A percentile compares a stretch with the other conserved stretches of the same genome.
These are phyloP conservation scores for Simplicillium aogashimaense DNA, from an alignment of 2,329 filamentous ascomycete species.

Conservation along the genomic window DNA sequence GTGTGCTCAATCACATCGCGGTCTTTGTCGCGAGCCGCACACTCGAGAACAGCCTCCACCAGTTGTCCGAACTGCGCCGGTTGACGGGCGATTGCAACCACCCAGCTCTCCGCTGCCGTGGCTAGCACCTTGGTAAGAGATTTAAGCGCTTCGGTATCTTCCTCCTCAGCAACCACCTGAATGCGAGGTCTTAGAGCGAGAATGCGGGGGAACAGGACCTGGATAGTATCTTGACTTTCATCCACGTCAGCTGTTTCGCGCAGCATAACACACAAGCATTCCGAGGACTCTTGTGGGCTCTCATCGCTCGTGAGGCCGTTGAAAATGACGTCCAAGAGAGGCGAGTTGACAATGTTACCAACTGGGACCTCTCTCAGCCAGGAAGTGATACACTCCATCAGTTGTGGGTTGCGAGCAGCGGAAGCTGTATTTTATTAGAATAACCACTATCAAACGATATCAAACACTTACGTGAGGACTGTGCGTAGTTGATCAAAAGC, in stretches of 20 bases:
- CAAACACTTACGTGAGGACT: conserved; percentile 66
- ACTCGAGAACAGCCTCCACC: conserved; percentile 88
- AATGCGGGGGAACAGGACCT: conserved; percentile 71
- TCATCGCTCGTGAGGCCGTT: conserved; percentile 64
- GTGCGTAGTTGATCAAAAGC: conserved; percentile 80
- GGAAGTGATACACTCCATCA: conserved; percentile 92
- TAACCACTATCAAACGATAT: not conserved
- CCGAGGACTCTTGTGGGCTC: conserved; percentile 79
- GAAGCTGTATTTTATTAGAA: conserved; percentile 38
- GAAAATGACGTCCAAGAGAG: conserved; percentile 73
- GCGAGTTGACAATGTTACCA: conserved; percentile 71
- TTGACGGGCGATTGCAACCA: conserved; percentile 78
- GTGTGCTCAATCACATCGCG: conserved; percentile 88
- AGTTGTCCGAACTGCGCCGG: conserved; percentile 72
- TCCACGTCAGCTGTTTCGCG: conserved; percentile 90
- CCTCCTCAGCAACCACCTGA: conserved; percentile 61
- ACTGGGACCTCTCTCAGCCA: conserved; percentile 93
- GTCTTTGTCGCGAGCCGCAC: conserved; percentile 76
- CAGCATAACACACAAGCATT: conserved; percentile 87
- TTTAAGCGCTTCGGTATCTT: conserved; percentile 79
- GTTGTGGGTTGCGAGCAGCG: conserved; percentile 76
- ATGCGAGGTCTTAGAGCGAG: conserved; percentile 71
- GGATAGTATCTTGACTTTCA: conserved; percentile 74
- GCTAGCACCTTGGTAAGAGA: conserved; percentile 84
- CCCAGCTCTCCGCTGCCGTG: conserved; percentile 91